Conservation (phyloP, 164 flowering plant genomes). For the Sextonia rubra region DNA sequence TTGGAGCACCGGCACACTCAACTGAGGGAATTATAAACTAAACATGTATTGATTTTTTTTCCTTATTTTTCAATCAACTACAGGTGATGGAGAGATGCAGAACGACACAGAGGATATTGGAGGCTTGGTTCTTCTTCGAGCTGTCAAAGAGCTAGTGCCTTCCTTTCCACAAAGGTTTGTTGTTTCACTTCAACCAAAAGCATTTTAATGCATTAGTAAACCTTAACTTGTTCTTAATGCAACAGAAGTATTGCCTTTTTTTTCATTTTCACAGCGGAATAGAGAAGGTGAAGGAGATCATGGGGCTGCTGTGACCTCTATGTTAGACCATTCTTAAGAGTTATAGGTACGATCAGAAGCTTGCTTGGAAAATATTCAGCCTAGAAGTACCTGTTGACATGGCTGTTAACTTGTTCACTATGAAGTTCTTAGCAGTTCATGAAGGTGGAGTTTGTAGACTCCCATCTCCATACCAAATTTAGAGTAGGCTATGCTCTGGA, state of each 20-base stretch:
- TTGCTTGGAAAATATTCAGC: not conserved
- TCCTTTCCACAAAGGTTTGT: slow-evolving; percentile 17
- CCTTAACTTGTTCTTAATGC: not conserved
- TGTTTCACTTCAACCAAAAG: not conserved
- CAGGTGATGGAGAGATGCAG: slow-evolving; percentile 1
- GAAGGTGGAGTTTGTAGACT: no score
- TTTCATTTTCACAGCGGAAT: slow-evolving; percentile 11
- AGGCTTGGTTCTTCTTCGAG: slow-evolving; percentile 11
- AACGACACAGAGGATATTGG: slow-evolving; percentile 5
- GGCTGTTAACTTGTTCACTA: no score
- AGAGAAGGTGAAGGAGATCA: slow-evolving; percentile 13
- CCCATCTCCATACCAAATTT: no score
- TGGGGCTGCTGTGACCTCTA: slow-evolving; percentile 11
- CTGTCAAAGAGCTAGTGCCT: slow-evolving; percentile 17
- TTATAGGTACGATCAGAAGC: not conserved
- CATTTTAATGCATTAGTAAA: not conserved
- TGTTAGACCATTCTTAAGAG: not conserved
- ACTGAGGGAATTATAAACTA: no score
- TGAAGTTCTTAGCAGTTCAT: no score
- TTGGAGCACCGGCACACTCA: no score
- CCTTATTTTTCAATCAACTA: no score
- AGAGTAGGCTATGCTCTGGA: no score
- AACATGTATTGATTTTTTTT: no score
- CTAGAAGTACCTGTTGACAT: no score
- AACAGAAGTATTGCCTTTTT: not conserved